A percentile compares a stretch with the other conserved stretches of the same genome.
Conservation (phyloP, 73 alveolate genomes). For the Paramecium bursaria region DNA sequence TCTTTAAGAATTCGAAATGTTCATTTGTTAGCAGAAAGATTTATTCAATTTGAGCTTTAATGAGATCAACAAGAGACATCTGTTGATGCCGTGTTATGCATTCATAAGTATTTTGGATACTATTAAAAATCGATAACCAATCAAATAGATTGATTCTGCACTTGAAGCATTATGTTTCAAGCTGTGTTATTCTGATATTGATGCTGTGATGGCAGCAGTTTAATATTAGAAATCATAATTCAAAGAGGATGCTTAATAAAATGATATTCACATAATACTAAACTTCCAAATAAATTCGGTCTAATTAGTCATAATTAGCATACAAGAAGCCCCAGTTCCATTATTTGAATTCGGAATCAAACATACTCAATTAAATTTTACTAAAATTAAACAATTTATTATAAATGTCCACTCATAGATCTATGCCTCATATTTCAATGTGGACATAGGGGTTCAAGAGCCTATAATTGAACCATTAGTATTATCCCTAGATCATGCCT, state of each 20-base stretch:
- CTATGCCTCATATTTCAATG: conserved; percentile 18
- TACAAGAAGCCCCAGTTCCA: conserved; percentile 46
- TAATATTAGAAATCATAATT: not conserved
- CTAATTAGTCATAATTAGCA: not conserved
- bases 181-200: conserved; percentile 24
- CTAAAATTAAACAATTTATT: conserved; percentile 15
- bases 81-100: not conserved
- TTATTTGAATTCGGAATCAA: conserved; percentile 12
- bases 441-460: conserved; percentile 47
- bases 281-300: not conserved
- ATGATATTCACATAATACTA: not conserved
- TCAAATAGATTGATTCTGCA: not conserved
- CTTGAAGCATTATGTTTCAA: not conserved
- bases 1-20: not conserved
- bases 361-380: conserved; percentile 7
- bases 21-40: conserved; percentile 3
- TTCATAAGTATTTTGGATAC: conserved; percentile 3
- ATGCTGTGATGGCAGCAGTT: not conserved
- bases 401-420: not conserved
- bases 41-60: not conserved
- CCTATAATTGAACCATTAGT: conserved; percentile 38
- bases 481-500: conserved; percentile 26
- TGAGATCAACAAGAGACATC: conserved; percentile 24
- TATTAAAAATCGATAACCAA: not conserved
- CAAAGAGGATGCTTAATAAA: no score